A percentile compares a stretch with the other conserved stretches of the same genome.
Conservation (phyloP, 768 basidiomycete species). For the Boletus bicolor region DNA sequence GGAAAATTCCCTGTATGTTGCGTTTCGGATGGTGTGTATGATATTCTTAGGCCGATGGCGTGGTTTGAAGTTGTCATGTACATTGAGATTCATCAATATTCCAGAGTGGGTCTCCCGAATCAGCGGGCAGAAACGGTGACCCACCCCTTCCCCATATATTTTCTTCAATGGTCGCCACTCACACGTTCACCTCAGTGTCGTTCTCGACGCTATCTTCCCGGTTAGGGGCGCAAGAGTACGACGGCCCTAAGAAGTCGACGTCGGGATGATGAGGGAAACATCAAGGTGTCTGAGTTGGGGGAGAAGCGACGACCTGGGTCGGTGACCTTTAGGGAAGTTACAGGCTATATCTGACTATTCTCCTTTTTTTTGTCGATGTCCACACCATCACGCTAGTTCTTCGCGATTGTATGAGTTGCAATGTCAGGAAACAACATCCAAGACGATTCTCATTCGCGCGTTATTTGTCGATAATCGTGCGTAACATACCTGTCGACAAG, state of each 20-base stretch:
- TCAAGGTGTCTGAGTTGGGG: neutral
- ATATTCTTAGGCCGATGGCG: no score
- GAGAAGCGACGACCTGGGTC: neutral
- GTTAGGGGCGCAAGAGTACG: neutral
- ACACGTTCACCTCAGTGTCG: neutral
- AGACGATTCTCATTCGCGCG: neutral
- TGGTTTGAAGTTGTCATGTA: no score
- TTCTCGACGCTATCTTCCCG: neutral
- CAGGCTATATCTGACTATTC: neutral
- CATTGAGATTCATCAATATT: no score
- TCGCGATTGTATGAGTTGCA: neutral
- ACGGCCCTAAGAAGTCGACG: neutral
- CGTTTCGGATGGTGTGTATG: no score
- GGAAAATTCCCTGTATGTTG: no score
- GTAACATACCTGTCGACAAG: neutral
- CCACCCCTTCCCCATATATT: neutral
- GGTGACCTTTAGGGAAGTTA: constrained; percentile 4
- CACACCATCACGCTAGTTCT: neutral
- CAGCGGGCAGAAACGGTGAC: no score
- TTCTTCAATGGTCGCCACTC: neutral
- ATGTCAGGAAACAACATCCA: neutral
- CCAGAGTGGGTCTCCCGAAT: no score
- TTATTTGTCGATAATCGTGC: neutral
- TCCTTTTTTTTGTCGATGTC: neutral
- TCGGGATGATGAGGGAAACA: neutral